phyloP scores from a whole-genome alignment of 2,329 filamentous ascomycete species.

The Aspergillus ochraceoroseus region DNA sequence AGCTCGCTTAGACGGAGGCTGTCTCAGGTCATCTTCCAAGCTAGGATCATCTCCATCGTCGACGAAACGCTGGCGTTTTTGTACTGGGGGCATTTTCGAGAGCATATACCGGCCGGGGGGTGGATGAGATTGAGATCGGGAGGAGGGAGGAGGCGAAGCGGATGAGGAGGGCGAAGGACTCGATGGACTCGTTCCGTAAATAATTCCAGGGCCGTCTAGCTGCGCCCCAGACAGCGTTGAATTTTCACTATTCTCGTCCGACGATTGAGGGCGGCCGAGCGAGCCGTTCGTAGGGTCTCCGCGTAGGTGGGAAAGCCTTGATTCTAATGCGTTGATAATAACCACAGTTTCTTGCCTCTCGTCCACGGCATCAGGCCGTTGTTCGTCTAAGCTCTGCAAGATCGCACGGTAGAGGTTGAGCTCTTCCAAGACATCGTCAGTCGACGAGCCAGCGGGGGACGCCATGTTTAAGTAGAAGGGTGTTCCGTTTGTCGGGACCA shows the following conservation, averaged over 20 bases:
- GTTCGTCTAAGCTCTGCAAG: constrained; percentile 27
- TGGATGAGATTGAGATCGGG: constrained; percentile 4
- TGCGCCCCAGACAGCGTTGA: constrained; percentile 7
- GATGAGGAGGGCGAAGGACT: neutral
- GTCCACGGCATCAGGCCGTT: constrained; percentile 24
- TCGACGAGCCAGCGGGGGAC: constrained; percentile 15
- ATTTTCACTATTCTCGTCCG: neutral
- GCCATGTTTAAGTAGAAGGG: constrained; percentile 13
- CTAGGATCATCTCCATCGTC: constrained; percentile 4
- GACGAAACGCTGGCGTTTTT: constrained; percentile 17
- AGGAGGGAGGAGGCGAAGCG: constrained; percentile 4
- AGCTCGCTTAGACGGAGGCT: constrained; percentile 4
- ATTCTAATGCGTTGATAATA: constrained; percentile 24
- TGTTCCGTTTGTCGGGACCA: too few species aligned
- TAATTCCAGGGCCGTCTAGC: constrained; percentile 17
- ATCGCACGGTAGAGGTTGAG: constrained; percentile 32
- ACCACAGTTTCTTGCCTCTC: constrained; percentile 27
- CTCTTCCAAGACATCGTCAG: constrained; percentile 30
- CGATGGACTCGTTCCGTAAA: neutral
- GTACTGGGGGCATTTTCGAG: constrained; percentile 1
- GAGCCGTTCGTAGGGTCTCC: constrained; percentile 11
- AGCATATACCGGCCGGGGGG: neutral
- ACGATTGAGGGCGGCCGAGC: constrained; percentile 3
- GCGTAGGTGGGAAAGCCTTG: constrained; percentile 24
- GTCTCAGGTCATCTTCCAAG: neutral